Conservation (phyloP, 2,329 filamentous ascomycete species). For the Colletotrichum falcatum region DNA sequence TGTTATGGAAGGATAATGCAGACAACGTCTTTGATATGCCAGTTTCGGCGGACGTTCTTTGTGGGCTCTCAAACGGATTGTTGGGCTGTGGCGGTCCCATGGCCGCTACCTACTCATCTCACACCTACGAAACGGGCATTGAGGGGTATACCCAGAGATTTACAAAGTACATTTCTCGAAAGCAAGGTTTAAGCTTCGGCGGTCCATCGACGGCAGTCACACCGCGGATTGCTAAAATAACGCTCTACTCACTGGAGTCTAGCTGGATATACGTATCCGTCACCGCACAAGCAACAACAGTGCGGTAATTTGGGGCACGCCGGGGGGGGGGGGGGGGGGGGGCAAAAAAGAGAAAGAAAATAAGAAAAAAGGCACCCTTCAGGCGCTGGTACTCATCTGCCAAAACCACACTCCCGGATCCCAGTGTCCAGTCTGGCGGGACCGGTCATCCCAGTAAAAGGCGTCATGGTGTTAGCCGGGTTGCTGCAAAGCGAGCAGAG, state of each 20-base stretch:
- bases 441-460: slow-evolving; percentile 7
- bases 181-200: not conserved
- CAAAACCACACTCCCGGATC: slow-evolving; percentile 14
- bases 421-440: slow-evolving; percentile 2
- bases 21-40: not conserved
- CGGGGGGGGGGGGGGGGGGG: not conserved
- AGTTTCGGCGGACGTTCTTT: not conserved
- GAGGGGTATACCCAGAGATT: not conserved
- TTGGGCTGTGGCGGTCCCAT: not conserved
- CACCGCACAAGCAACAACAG: not conserved
- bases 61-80: not conserved
- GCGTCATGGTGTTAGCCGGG: not conserved
- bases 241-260: not conserved
- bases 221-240: not conserved
- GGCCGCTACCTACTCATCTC: slow-evolving; percentile 5
- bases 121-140: not conserved
- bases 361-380: not conserved
- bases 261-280: not conserved
- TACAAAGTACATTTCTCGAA: not conserved
- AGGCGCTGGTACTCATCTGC: not conserved
- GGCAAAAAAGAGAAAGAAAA: not conserved
- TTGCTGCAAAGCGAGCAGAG: not conserved
- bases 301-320: not conserved
- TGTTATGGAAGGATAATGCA: not conserved
- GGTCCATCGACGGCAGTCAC: not conserved